Conservation (phyloP, 2,329 filamentous ascomycete species). For the Aspergillus floridensis region DNA sequence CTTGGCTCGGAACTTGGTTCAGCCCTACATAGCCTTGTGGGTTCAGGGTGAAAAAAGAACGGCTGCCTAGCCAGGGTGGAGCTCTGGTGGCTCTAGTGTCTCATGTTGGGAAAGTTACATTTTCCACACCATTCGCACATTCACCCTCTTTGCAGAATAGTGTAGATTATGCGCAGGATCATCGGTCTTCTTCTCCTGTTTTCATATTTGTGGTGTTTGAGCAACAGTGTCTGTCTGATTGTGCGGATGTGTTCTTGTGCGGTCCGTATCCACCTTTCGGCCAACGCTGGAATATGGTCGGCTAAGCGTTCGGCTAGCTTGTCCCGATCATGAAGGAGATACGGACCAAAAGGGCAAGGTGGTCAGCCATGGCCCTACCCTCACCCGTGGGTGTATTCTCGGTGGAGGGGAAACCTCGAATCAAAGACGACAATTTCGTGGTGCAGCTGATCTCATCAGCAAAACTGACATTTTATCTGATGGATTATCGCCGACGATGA, state of each 20-base stretch:
- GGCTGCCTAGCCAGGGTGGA: background rate
- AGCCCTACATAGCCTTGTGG: background rate
- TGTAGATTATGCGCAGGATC: too few relatives aligned
- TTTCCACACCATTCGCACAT: too few relatives aligned
- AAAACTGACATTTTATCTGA: background rate
- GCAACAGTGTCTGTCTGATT: too few relatives aligned
- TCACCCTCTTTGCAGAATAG: background rate
- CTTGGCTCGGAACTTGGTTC: background rate
- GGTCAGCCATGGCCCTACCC: background rate
- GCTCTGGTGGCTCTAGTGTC: background rate
- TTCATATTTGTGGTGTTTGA: too few relatives aligned
- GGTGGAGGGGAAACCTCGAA: background rate
- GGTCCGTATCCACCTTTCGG: background rate
- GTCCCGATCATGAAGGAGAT: background rate
- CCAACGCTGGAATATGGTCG: background rate
- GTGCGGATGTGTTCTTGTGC: background rate
- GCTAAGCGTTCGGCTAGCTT: background rate
- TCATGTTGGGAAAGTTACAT: background rate
- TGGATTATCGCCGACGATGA: background rate
- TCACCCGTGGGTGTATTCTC: slow-evolving; percentile 1
- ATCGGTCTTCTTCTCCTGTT: too few relatives aligned
- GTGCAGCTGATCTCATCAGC: background rate
- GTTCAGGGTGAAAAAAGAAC: background rate
- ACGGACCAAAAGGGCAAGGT: background rate
- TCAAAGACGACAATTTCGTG: background rate